Conservation (phyloP, 495 filamentous ascomycete genomes). For the Aeminium ludgeri region DNA sequence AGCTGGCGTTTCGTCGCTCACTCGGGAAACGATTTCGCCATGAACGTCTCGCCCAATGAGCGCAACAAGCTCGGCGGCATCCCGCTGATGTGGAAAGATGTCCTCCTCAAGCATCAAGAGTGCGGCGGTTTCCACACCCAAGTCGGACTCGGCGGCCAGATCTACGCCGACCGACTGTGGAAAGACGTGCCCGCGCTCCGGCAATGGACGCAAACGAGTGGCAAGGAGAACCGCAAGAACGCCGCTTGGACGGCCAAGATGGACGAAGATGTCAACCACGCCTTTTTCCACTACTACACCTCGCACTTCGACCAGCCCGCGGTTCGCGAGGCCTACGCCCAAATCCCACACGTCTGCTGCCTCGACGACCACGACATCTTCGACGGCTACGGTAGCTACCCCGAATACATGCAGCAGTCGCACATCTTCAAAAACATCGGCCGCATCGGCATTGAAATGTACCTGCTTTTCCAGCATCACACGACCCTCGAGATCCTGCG, state of each 20-base stretch:
- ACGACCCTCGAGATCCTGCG: slow-evolving; percentile 87
- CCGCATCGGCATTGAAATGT: slow-evolving; percentile 94
- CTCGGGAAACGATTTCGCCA: slow-evolving; percentile 84
- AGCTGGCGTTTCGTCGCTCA: slow-evolving; percentile 96
- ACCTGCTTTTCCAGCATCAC: slow-evolving; percentile 97
- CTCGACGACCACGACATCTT: slow-evolving; percentile 98
- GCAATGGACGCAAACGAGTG: slow-evolving; percentile 82
- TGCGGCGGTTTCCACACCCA: slow-evolving; percentile 92
- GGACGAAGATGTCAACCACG: slow-evolving; percentile 86
- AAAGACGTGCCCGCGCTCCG: slow-evolving; percentile 82
- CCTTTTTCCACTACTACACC: slow-evolving; percentile 97
- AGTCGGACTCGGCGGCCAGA: slow-evolving; percentile 80
- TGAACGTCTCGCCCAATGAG: slow-evolving; percentile 72
- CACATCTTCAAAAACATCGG: slow-evolving; percentile 98
- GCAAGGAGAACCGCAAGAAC: slow-evolving; percentile 81
- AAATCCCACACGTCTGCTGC: slow-evolving; percentile 85
- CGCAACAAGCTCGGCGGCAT: slow-evolving; percentile 68
- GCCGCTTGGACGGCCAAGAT: slow-evolving; percentile 80
- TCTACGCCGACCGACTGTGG: slow-evolving; percentile 93
- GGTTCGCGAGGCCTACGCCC: slow-evolving; percentile 84
- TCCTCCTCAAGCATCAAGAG: slow-evolving; percentile 91
- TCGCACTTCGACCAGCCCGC: slow-evolving; percentile 94
- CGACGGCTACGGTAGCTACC: slow-evolving; percentile 94
- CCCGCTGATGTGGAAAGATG: slow-evolving; percentile 97
- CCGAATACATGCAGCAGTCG: slow-evolving; percentile 94